Conservation (phyloP, 129 eudicot species). For the Kitagawia praeruptora region DNA sequence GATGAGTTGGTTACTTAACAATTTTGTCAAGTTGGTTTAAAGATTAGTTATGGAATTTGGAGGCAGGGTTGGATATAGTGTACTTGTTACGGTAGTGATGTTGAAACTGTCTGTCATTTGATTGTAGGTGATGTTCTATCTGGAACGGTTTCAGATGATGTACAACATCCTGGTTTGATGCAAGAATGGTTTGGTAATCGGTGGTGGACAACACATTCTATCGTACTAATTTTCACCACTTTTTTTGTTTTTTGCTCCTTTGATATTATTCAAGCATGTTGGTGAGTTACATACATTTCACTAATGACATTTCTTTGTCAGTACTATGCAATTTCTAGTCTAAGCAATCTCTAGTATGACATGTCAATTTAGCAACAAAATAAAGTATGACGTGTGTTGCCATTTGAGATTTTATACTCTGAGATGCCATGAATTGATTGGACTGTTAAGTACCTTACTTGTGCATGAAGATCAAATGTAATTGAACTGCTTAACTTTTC, state of each 20-base stretch:
- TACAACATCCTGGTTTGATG: slow-evolving; percentile 72
- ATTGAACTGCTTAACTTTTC: neutral
- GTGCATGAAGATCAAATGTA: neutral
- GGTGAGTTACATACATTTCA: slow-evolving; percentile 45
- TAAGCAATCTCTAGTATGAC: neutral
- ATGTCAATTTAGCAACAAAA: too few species aligned
- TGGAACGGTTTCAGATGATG: slow-evolving; percentile 72
- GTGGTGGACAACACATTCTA: slow-evolving; percentile 77
- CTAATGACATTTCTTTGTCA: neutral
- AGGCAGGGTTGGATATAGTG: too few species aligned
- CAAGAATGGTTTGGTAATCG: slow-evolving; percentile 91
- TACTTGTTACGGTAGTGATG: neutral
- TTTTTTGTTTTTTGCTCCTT: slow-evolving; percentile 56
- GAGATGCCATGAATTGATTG: neutral
- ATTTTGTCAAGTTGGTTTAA: neutral
- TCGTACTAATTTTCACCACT: slow-evolving; percentile 60
- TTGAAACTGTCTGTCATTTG: neutral
- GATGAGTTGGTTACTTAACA: too few species aligned
- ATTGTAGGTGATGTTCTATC: slow-evolving; percentile 88
- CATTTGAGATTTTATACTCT: neutral
- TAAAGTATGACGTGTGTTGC: too few species aligned
- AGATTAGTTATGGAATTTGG: neutral
- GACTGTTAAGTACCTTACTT: neutral
- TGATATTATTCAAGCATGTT: slow-evolving; percentile 79
- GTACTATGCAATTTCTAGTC: neutral